These are phyloP conservation scores for Hygrophorus russula DNA, from an alignment of 768 basidiomycete species.

Conservation along the genomic window DNA sequence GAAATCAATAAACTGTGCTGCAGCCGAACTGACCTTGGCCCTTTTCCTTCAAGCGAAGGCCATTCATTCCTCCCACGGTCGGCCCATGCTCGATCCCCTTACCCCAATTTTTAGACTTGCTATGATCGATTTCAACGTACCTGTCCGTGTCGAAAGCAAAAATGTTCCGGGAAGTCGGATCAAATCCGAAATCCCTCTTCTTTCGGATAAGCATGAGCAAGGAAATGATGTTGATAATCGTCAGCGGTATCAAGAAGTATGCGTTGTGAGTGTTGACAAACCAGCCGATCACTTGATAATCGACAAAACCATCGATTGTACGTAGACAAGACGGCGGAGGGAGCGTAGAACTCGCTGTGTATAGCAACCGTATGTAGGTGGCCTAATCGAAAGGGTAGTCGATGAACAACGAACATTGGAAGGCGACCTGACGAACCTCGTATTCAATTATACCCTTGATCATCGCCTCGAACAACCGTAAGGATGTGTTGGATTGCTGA, in stretches of 20 bases:
- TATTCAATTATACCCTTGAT: conserved; percentile 16
- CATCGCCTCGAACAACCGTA: conserved; percentile 13
- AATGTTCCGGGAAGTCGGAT: too few relatives aligned
- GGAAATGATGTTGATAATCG: conserved; percentile 12
- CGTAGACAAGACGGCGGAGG: conserved; percentile 10
- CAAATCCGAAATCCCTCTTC: too few relatives aligned
- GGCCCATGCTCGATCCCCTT: too few relatives aligned
- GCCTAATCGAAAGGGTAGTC: conserved; percentile 6
- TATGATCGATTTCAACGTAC: too few relatives aligned
- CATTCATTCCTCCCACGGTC: too few relatives aligned
- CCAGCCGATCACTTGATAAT: conserved; percentile 12
- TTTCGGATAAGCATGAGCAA: conserved; percentile 6
- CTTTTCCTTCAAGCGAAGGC: too few relatives aligned
- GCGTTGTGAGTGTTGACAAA: conserved; percentile 7
- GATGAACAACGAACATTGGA: background rate
- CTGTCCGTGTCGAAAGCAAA: too few relatives aligned
- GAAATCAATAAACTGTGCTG: too few relatives aligned
- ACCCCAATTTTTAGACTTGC: too few relatives aligned
- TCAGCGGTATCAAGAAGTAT: conserved; percentile 14
- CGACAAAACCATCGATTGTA: conserved; percentile 4
- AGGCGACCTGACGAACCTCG: conserved; percentile 7
- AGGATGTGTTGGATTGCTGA: conserved; percentile 1
- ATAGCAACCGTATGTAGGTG: conserved; percentile 13
- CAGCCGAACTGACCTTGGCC: too few relatives aligned
- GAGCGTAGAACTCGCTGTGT: conserved; percentile 3